phyloP scores from a whole-genome alignment of 2,329 filamentous ascomycete genomes.

The Paracoccidioides lutzii region DNA sequence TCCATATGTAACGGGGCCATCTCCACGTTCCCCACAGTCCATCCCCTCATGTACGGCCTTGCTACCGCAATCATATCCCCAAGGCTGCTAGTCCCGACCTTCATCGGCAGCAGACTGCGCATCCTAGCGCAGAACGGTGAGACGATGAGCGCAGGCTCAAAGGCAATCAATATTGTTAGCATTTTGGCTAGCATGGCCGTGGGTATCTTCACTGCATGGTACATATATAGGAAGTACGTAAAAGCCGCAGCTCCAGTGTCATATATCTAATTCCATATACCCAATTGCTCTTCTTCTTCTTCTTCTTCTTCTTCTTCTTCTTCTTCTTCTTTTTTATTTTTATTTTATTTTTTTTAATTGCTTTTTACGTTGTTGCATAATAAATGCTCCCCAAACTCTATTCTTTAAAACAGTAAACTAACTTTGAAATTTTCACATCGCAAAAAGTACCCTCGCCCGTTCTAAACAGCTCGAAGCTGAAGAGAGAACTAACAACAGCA shows the following conservation, averaged over 20 bases:
- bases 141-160: constrained; percentile 66
- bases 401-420: background rate
- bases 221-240: constrained; percentile 61
- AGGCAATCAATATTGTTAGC: constrained; percentile 69
- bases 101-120: constrained; percentile 75
- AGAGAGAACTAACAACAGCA: constrained; percentile 25
- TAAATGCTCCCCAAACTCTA: background rate
- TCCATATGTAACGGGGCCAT: constrained; percentile 88
- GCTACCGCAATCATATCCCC: constrained; percentile 74
- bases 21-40: constrained; percentile 81
- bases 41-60: constrained; percentile 59
- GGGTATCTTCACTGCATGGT: constrained; percentile 62
- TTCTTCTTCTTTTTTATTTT: background rate
- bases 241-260: background rate
- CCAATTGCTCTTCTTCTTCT: background rate
- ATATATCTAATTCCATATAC: background rate
- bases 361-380: background rate
- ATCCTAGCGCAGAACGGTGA: constrained; percentile 70
- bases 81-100: constrained; percentile 83
- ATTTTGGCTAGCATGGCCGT: constrained; percentile 60
- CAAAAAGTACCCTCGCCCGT: constrained; percentile 33
- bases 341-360: background rate
- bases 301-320: too few species aligned
- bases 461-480: constrained; percentile 38
- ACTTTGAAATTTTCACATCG: background rate